These are phyloP conservation scores for Aspergillus carlsbadensis DNA, from an alignment of 495 filamentous ascomycete species.

Conservation along the genomic window DNA sequence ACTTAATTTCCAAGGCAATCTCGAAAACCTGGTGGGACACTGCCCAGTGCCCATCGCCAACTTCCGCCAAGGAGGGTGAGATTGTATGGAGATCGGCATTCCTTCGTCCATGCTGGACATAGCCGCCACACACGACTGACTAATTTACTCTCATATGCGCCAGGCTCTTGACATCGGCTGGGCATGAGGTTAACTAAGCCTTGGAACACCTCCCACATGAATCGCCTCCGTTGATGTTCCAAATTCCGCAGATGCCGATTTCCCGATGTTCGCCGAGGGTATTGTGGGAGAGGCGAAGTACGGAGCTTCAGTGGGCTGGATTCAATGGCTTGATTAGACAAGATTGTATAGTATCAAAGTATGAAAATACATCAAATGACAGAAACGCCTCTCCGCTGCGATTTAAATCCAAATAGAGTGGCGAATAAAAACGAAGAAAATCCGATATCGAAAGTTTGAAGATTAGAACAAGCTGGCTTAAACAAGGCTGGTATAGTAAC, in stretches of 20 bases:
- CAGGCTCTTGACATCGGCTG: background rate
- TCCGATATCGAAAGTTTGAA: background rate
- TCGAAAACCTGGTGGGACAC: background rate
- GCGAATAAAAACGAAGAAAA: constrained; percentile 3
- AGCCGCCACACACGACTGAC: constrained; percentile 1
- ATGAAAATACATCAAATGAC: constrained; percentile 16
- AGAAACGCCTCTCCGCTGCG: constrained; percentile 33
- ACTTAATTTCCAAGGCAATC: too few species aligned
- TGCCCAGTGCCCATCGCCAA: background rate
- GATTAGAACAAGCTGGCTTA: constrained; percentile 4
- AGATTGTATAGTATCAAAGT: constrained; percentile 22
- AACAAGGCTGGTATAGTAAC: constrained; percentile 5
- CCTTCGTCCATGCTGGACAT: background rate
- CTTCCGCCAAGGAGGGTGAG: background rate
- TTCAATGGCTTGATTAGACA: background rate
- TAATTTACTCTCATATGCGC: background rate
- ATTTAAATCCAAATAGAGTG: constrained; percentile 18
- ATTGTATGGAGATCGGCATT: constrained; percentile 7
- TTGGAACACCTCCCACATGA: too few species aligned
- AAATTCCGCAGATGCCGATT: background rate
- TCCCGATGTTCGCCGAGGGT: background rate
- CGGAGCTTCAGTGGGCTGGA: background rate
- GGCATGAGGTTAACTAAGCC: background rate
- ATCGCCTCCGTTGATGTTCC: background rate
- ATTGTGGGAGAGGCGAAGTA: background rate